Evolutionary conservation across 352 stramenopile genomes (phyloP), one percentile per base, ranked within the genome.

Genomic region (Elongisporangium undulatum): DNA sequence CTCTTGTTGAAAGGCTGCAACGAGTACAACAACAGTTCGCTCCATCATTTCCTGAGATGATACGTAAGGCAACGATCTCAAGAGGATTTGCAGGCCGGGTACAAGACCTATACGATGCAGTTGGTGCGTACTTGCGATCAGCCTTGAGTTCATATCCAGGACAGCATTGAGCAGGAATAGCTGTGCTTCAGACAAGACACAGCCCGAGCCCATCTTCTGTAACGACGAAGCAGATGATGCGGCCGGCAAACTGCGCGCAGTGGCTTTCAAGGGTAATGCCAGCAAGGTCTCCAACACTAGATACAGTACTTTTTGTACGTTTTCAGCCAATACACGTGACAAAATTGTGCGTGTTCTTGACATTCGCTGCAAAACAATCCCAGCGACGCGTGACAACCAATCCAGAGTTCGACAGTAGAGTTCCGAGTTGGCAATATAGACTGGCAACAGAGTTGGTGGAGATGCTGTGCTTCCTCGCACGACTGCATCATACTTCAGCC

Each of bases 61-160:
- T 2, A 80, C 51, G 24, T 82, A 88, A 0, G 80, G 66, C 26
- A 95, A 49, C 5, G 78, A 74, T 5, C 65, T 66, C 56, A 91
- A 77, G 16, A 93, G 56, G 19, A 95, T 84, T 20, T 83, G 77
- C 3, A 95, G 64, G 5, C 81, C 85, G 20, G 86, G 86, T 15
- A 77, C 67, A 0, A 95, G 56, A 0, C 84, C 86, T 16, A 85
- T 67, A 4, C 86, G 82, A 55, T 95, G 83, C 54, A 79, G 65
- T 49, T 92, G 89, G 54, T 94, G 82, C 10, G 82, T 91, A 39
- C 84, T 93, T 21, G 91, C 75, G 0, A 93, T 68, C 34, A 95
- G 65, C 34, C 84, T 77, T 22, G 70, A 66, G n/a, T 74, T 87
- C 16, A 95, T 79, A 55, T 94, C 85, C 13, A 94, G 49, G 19